These are phyloP conservation scores for Saccharum officinarum DNA, from an alignment of 176 grass and related monocot genomes.

Conservation along the genomic window DNA sequence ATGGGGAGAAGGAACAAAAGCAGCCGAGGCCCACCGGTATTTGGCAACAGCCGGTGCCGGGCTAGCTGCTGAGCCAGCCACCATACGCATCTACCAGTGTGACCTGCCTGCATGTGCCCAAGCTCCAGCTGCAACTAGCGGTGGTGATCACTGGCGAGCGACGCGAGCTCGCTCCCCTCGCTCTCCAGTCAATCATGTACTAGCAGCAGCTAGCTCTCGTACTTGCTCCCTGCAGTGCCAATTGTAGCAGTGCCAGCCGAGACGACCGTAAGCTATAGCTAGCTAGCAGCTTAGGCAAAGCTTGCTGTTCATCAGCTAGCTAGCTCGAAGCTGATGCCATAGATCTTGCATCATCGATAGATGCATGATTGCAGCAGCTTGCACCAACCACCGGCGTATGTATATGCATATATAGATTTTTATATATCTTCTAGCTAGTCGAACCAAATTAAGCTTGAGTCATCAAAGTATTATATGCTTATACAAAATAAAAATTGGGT, in stretches of 20 bases:
- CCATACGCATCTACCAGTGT: constrained; percentile 25
- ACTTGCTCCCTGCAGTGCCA: constrained; percentile 31
- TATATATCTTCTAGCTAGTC: not conserved
- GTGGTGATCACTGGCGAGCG: not conserved
- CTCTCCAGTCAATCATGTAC: constrained; percentile 17
- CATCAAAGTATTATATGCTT: not conserved
- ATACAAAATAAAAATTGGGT: not conserved
- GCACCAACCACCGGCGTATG: not conserved
- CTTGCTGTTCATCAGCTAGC: not conserved
- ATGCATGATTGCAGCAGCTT: constrained; percentile 1
- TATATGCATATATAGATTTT: not conserved
- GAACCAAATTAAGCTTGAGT: not conserved
- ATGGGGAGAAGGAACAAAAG: constrained; percentile 39
- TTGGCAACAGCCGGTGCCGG: constrained; percentile 27
- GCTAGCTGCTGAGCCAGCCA: constrained; percentile 4
- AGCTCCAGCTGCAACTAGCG: not conserved
- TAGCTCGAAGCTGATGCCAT: not conserved
- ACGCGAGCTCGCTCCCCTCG: not conserved
- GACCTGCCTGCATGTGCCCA: constrained; percentile 28
- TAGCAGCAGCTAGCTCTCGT: not conserved
- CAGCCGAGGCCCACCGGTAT: constrained; percentile 44
- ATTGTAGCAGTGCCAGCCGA: constrained; percentile 13
- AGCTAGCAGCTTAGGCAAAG: not conserved
- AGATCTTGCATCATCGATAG: not conserved
- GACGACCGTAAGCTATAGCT: not conserved